These are phyloP conservation scores for Musa troglodytarum DNA, from an alignment of 176 grass and related monocot genomes.

Conservation along the genomic window DNA sequence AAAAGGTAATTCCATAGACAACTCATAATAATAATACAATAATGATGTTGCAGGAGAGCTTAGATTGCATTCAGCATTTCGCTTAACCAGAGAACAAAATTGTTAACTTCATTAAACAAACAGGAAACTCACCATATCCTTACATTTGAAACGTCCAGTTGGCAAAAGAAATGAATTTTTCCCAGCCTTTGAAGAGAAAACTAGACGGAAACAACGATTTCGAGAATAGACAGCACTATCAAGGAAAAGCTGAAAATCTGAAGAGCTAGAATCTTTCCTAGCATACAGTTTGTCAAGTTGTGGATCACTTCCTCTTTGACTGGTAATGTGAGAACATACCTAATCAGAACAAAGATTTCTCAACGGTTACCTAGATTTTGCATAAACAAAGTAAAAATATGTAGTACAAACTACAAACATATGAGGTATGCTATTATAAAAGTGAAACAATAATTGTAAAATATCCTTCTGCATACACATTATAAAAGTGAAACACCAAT, in stretches of 20 bases:
- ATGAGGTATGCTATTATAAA: background rate
- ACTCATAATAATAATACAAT: too few relatives aligned
- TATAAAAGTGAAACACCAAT: background rate
- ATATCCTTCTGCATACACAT: background rate
- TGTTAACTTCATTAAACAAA: constrained; percentile 20
- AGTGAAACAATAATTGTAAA: background rate
- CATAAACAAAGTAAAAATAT: background rate
- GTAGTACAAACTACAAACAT: background rate
- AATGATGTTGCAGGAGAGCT: background rate
- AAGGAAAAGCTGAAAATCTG: constrained; percentile 50
- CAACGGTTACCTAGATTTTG: background rate
- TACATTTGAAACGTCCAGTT: constrained; percentile 70
- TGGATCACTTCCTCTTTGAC: constrained; percentile 35
- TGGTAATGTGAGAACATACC: constrained; percentile 60
- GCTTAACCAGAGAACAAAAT: background rate
- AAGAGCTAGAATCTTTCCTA: constrained; percentile 49
- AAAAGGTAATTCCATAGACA: too few relatives aligned
- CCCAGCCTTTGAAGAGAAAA: constrained; percentile 84
- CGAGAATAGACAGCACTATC: constrained; percentile 84
- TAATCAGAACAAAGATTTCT: constrained; percentile 32
- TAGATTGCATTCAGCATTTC: background rate
- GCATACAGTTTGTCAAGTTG: constrained; percentile 61
- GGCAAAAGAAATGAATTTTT: constrained; percentile 83
- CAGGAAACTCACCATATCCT: constrained; percentile 67
- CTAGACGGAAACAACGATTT: constrained; percentile 89